Conservation (phyloP, 768 basidiomycete genomes). For the Clathrus columnatus region DNA sequence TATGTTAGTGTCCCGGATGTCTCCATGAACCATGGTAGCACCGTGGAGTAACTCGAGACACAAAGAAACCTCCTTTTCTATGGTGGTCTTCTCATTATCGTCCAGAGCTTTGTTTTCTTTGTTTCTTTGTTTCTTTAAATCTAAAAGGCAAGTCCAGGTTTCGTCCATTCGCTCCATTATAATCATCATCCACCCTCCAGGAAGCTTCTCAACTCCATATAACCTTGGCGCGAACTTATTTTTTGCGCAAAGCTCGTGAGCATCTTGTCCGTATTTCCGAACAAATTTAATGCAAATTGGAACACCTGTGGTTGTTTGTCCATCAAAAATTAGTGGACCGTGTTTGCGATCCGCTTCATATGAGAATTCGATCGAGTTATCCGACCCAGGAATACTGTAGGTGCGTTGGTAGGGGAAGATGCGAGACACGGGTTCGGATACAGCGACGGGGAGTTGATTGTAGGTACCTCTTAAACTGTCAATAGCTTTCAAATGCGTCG, state of each 20-base stretch:
- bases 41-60: slow-evolving; percentile 16
- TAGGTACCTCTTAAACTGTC: too few species aligned
- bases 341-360: too few species aligned
- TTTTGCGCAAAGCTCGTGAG: slow-evolving; percentile 19
- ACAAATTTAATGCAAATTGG: slow-evolving; percentile 25
- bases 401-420: too few species aligned
- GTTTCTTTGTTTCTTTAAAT: background rate
- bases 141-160: too few species aligned
- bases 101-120: slow-evolving; percentile 5
- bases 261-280: slow-evolving; percentile 18
- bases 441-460: too few species aligned
- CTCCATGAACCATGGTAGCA: slow-evolving; percentile 24
- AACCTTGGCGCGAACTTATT: slow-evolving; percentile 22
- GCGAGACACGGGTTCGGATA: too few species aligned
- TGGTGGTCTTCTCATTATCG: background rate
- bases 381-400: too few species aligned
- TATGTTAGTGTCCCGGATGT: slow-evolving; percentile 24
- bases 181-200: slow-evolving; percentile 26
- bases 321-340: slow-evolving; percentile 19
- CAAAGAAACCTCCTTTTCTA: background rate
- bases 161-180: slow-evolving; percentile 25
- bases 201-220: slow-evolving; percentile 18
- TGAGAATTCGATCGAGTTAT: too few species aligned
- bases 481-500: too few species aligned
- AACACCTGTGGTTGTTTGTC: slow-evolving; percentile 4